Base-by-base conservation (phyloP, 371 early-diverging fungal species). In the Basidiobolus meristosporus region DNA sequence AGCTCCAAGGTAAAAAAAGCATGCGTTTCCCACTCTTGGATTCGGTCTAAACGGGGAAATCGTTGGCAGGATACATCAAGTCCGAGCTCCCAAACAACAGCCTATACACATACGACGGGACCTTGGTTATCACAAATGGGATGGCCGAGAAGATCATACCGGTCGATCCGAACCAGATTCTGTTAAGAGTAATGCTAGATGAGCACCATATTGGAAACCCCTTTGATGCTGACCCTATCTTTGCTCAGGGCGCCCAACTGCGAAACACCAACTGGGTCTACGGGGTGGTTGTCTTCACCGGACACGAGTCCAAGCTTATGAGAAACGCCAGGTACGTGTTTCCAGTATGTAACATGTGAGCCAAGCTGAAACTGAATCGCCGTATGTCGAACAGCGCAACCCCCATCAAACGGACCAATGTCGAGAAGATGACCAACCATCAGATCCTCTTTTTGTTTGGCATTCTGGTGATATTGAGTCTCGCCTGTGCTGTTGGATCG, bases 361-460 rank as follows among this genome's bases (percentile, higher is more conserved):
- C n/a, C n/a, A n/a, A n/a, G n/a, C n/a, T n/a, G n/a, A n/a, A n/a
- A n/a, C n/a, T n/a, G n/a, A n/a, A n/a, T n/a, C n/a, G n/a, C n/a
- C n/a, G n/a, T n/a, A n/a, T n/a, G n/a, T n/a, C n/a, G n/a, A n/a
- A n/a, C n/a, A 76, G 60, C 12, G 73, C 78, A 0, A 73, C 87
- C 6, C 87, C 86, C 10, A 83, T 83, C 54, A 77, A 77, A 47
- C 70, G 62, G 34, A 72, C 75, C n/a, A 60, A 52, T 31, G 74
- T 85, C 5, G 93, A 90, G 43, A 73, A 70, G 42, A 78, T 86
- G 50, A 92, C 92, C 46, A 93, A 93, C 57, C 60, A 69, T 33
- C 89, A 97, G 45, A 92, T 97, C 49, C 59, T 87, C 30, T 88
- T 82, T 45, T 54, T 97, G 46, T 97, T 97, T 52, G 44, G 70